Evolutionary conservation across 352 stramenopile genomes (phyloP), one percentile per base, ranked within the genome.

Genomic region (Phytophthora litchii): DNA sequence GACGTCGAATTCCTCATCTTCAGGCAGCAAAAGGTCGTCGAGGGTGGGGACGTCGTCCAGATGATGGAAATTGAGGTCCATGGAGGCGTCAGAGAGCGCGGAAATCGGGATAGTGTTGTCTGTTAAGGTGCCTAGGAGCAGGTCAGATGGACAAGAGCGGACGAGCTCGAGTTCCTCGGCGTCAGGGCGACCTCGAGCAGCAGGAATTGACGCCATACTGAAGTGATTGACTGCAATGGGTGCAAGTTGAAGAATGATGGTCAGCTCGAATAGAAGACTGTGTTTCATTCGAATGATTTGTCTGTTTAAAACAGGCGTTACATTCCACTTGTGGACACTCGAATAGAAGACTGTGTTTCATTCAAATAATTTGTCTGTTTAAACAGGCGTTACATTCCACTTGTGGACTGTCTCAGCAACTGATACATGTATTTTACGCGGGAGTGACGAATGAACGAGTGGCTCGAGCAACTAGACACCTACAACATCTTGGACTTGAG

Each of bases 401-500:
- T 27, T 27, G 3, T 27, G 23, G 23, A 27, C 23, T 5, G 23
- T 27, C 23, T 27, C 23, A 27, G 5, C 3, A 3, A 27, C 23
- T 5, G 23, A 27, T 27, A 27, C 23, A 27, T 27, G 23, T 27
- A 27, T 27, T 5, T 27, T 5, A 27, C 23, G 23, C 5, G 23
- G 23, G 3, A 27, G 25, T 25, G 54, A 23, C 25, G 17, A 31
- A 32, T 32, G 19, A 54, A 54, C 14, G 35, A 16, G 27, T 29
- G 27, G 32, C 14, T 1, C 10, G 14, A 3, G n/a, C 51, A 21
- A 52, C 25, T 6, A 20, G 36, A 46, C 43, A 42, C 23, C 54
- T 77, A 83, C 53, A 78, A 54, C 52, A 78, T 64, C 55, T 86
- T 83, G 42, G 76, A 69, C 70, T 86, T 88, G 57, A 85, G 72